These are phyloP conservation scores for Calonectria leucothoes DNA, from an alignment of 2,329 filamentous ascomycete genomes.

Conservation along the genomic window DNA sequence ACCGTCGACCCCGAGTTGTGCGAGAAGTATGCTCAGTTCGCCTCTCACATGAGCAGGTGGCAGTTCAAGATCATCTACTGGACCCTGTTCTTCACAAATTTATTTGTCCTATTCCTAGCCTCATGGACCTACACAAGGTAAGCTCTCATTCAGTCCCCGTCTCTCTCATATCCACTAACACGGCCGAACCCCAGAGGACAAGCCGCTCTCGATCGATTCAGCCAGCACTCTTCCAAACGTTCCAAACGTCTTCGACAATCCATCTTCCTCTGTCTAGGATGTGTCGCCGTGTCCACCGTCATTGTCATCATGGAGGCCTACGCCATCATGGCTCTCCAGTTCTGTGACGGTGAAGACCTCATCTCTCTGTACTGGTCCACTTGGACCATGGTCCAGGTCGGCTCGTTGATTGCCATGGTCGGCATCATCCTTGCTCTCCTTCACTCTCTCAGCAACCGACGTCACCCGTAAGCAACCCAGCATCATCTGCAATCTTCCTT, in stretches of 20 bases:
- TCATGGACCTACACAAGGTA: constrained; percentile 44
- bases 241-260: constrained; percentile 53
- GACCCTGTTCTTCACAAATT: constrained; percentile 56
- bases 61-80: constrained; percentile 61
- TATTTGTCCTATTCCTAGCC: constrained; percentile 57
- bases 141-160: background rate
- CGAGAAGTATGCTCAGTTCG: constrained; percentile 56
- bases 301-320: constrained; percentile 67
- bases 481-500: background rate
- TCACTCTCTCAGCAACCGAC: constrained; percentile 60
- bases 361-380: constrained; percentile 71
- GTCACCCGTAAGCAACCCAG: constrained; percentile 59
- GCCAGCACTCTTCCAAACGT: constrained; percentile 45
- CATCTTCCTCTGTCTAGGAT: constrained; percentile 56
- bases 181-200: constrained; percentile 45
- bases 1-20: constrained; percentile 45
- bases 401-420: constrained; percentile 67
- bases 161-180: background rate
- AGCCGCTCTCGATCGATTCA: constrained; percentile 50
- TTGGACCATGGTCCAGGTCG: constrained; percentile 70
- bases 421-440: constrained; percentile 66
- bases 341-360: constrained; percentile 70
- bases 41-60: constrained; percentile 52
- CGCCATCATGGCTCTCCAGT: constrained; percentile 64
- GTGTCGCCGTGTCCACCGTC: constrained; percentile 57